Evolutionary conservation across 2,329 filamentous ascomycete species (phyloP).

Genomic region (Sporothrix luriei): DNA sequence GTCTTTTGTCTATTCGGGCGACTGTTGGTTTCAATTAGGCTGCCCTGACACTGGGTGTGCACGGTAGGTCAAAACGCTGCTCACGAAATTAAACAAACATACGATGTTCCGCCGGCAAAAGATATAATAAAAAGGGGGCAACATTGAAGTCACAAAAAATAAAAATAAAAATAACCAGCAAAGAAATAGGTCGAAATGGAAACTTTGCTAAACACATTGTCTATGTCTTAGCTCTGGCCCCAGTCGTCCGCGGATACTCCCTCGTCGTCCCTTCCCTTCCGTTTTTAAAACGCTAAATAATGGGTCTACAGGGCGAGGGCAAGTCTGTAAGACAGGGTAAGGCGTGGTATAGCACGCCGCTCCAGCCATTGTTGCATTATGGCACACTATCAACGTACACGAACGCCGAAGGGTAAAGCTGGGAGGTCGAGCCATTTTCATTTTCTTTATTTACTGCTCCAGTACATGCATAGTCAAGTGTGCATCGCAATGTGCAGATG

Average conservation of each 20-base stretch:
- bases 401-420: neutral
- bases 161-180: neutral
- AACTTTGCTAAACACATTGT: neutral
- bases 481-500: neutral
- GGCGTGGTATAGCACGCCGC: neutral
- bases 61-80: slow-evolving; percentile 8
- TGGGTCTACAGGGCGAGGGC: slow-evolving; percentile 1
- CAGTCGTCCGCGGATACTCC: neutral
- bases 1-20: neutral
- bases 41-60: neutral
- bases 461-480: neutral
- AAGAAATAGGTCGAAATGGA: neutral
- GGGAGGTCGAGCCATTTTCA: neutral
- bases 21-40: slow-evolving; percentile 13
- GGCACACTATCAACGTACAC: neutral
- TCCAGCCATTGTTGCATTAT: neutral
- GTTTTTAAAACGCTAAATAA: neutral
- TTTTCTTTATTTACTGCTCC: too few species aligned
- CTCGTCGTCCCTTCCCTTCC: neutral
- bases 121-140: too few species aligned
- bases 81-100: neutral
- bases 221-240: neutral
- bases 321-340: neutral
- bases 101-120: neutral
- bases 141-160: neutral